phyloP scores from a whole-genome alignment of 2,329 filamentous ascomycete species.

The Aspergillus caelatus region DNA sequence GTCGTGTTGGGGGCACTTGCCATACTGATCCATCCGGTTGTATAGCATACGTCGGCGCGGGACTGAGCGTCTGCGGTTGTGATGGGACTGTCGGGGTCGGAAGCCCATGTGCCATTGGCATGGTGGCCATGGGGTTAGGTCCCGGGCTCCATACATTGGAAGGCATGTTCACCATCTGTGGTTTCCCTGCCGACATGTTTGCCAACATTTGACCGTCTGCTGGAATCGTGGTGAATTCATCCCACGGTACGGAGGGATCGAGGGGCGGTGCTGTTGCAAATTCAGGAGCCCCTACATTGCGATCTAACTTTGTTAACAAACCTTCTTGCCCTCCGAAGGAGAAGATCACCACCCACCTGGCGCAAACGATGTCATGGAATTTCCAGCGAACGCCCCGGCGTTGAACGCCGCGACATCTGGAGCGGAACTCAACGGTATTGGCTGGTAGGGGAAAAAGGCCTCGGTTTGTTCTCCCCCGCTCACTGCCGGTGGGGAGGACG shows the following conservation, averaged over 20 bases:
- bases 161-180: conserved; percentile 37
- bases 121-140: conserved; percentile 28
- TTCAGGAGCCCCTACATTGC: conserved; percentile 30
- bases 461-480: conserved; percentile 38
- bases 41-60: conserved; percentile 34
- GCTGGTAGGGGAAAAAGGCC: conserved; percentile 39
- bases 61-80: conserved; percentile 34
- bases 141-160: conserved; percentile 36
- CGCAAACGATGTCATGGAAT: conserved; percentile 38
- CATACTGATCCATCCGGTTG: conserved; percentile 42
- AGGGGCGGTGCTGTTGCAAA: conserved; percentile 35
- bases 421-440: conserved; percentile 37
- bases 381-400: conserved; percentile 32
- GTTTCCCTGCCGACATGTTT: conserved; percentile 33
- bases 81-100: conserved; percentile 35
- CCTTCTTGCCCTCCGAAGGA: neutral
- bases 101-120: conserved; percentile 33
- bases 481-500: conserved; percentile 49
- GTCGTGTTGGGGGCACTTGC: conserved; percentile 34
- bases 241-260: conserved; percentile 40
- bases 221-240: conserved; percentile 40
- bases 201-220: conserved; percentile 41
- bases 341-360: conserved; percentile 34
- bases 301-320: conserved; percentile 28
- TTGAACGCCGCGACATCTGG: conserved; percentile 39